Base-by-base conservation (phyloP, 1,139 yeast genomes). In the Scheffersomyces lignicola region DNA sequence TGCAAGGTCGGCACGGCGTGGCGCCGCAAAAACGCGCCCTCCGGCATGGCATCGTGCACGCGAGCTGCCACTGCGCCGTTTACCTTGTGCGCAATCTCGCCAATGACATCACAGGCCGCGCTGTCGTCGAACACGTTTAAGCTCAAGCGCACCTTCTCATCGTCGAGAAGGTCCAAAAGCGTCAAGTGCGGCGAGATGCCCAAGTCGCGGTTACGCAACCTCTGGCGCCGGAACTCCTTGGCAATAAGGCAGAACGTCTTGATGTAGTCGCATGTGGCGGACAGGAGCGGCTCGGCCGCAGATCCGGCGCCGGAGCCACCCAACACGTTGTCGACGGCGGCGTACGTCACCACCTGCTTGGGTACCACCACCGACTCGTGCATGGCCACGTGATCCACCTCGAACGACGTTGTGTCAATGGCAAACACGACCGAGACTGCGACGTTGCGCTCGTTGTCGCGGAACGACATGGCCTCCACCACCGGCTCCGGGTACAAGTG, bases 61-160 rank as follows among this genome's bases (percentile, higher is more conserved):
- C 77, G 80, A 40, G 88, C 87, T 0, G 97, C 98, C 41, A 92
- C 81, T 1, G 95, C 89, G 29, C 80, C 69, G 60, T 92, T 90
- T 5, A 85, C 95, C 55, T 83, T 87, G 51, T 83, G 82, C 44
- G 83, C 76, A 30, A 92, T 73, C 60, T 92, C 97, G 35, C 80
- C 76, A 31, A 89, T 65, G 33, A 88, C 69, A 39, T 76, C 74
- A 35, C 70, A 69, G 1, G 88, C 80, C 21, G 68, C 59, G 33
- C 76, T 70, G 33, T 78, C 75, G 35, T 83, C 81, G 60, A 85
- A 86, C 16, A 90, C 76, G 54, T 89, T 87, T 57, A 87, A 68
- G 48, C 79, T 73, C 41, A 85, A 71, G 39, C 82, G 70, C 7
- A 83, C 87, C 45, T 77, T 79, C 51, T 89, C 97, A 51, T 89